Conservation (phyloP, 2,329 filamentous ascomycete species). For the Scedosporium boydii region DNA sequence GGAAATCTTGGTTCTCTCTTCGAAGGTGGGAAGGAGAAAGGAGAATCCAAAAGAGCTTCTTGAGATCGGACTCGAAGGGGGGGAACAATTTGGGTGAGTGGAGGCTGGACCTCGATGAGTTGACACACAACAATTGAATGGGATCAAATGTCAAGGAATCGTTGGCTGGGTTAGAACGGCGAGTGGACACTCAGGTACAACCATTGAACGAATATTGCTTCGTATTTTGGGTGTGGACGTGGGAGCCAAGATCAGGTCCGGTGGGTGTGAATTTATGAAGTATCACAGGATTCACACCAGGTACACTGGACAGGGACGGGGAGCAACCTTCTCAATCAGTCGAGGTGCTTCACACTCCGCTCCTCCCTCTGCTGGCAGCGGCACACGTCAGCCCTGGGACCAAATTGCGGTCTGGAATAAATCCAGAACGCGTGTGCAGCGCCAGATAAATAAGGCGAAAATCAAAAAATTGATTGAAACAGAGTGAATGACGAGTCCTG, state of each 20-base stretch:
- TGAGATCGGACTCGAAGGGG: too few species aligned
- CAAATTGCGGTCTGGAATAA: conserved; percentile 1
- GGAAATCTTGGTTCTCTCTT: too few species aligned
- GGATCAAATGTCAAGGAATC: too few species aligned
- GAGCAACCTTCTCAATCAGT: neutral
- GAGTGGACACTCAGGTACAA: too few species aligned
- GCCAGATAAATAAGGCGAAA: neutral
- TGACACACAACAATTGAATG: too few species aligned
- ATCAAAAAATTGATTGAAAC: neutral
- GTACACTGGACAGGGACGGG: neutral
- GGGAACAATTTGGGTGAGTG: too few species aligned
- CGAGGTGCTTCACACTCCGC: neutral
- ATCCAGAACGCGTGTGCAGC: neutral
- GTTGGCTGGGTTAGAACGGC: too few species aligned
- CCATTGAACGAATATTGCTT: too few species aligned
- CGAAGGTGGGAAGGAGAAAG: too few species aligned
- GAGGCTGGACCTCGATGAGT: too few species aligned
- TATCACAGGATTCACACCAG: neutral
- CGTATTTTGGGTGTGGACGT: conserved; percentile 9
- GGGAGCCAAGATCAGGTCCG: conserved; percentile 9
- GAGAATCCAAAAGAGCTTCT: too few species aligned
- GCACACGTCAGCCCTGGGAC: neutral
- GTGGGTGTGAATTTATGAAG: neutral
- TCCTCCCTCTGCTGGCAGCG: neutral
- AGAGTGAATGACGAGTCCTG: neutral